These are phyloP conservation scores for Pisolithus albus DNA, from an alignment of 768 basidiomycete genomes.

Conservation along the genomic window DNA sequence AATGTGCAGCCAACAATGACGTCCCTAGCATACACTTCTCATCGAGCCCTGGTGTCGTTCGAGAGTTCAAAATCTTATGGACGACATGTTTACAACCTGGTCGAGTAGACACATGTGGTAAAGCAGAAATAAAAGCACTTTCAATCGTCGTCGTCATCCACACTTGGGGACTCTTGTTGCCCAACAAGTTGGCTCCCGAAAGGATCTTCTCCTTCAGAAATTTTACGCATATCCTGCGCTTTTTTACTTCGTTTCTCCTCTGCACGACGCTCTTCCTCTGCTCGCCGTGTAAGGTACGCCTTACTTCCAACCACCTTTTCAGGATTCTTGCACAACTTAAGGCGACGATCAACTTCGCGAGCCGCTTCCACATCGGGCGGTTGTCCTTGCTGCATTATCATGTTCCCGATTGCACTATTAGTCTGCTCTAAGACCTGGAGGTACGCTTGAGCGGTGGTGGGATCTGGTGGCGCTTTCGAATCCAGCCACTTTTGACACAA, in stretches of 20 bases:
- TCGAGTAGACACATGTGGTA: not conserved
- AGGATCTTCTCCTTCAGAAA: conserved; percentile 53
- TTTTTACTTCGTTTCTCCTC: conserved; percentile 65
- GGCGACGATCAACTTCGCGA: conserved; percentile 79
- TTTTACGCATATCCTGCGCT: conserved; percentile 40
- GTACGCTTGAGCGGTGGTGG: conserved; percentile 4
- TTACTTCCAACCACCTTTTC: conserved; percentile 91
- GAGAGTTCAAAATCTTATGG: conserved; percentile 14
- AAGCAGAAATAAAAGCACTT: conserved; percentile 11
- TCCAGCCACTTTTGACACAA: conserved; percentile 57
- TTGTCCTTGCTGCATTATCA: conserved; percentile 47
- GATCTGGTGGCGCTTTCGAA: conserved; percentile 27
- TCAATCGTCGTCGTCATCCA: conserved; percentile 53
- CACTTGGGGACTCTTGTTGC: conserved; percentile 27
- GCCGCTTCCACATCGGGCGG: conserved; percentile 78
- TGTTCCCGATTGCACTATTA: conserved; percentile 40
- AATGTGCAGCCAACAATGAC: conserved; percentile 54
- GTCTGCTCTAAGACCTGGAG: conserved; percentile 25
- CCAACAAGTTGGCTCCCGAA: conserved; percentile 54
- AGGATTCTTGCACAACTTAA: conserved; percentile 90
- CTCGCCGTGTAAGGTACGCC: conserved; percentile 66
- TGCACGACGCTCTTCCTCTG: conserved; percentile 63
- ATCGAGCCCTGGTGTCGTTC: conserved; percentile 18
- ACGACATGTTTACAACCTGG: conserved; percentile 11
- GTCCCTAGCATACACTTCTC: conserved; percentile 13